These are phyloP conservation scores for Hirsutella rhossiliensis DNA, from an alignment of 2,329 filamentous ascomycete species.

Conservation along the genomic window DNA sequence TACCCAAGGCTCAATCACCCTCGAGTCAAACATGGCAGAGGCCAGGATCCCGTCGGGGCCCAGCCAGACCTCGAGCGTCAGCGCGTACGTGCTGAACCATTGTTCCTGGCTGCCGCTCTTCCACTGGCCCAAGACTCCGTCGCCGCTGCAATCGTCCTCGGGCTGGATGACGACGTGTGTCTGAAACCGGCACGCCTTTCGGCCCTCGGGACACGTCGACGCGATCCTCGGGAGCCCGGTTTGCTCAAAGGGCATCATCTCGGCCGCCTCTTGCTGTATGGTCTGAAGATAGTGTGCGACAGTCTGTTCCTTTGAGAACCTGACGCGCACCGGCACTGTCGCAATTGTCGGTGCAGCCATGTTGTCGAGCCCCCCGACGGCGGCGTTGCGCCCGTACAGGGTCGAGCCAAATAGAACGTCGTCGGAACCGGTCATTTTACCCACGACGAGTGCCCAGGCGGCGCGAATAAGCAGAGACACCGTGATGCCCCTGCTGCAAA, in stretches of 20 bases:
- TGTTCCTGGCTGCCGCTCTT: background rate
- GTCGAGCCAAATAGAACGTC: slow-evolving; percentile 18
- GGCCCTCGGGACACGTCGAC: slow-evolving; percentile 1
- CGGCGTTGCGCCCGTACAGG: slow-evolving; percentile 12
- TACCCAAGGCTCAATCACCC: too few species aligned
- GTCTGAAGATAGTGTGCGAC: background rate
- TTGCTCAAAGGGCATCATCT: slow-evolving; percentile 15
- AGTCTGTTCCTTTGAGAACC: slow-evolving; percentile 2
- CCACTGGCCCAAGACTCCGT: too few species aligned
- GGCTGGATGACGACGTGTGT: slow-evolving; percentile 8
- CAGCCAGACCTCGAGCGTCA: background rate
- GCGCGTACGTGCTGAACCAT: too few species aligned
- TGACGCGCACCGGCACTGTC: slow-evolving; percentile 10
- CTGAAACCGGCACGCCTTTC: slow-evolving; percentile 6
- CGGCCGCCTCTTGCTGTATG: slow-evolving; percentile 12
- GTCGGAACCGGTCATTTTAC: slow-evolving; percentile 18
- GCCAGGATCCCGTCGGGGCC: too few species aligned
- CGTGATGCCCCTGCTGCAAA: too few species aligned
- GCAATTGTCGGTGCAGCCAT: slow-evolving; percentile 16
- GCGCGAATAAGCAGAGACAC: too few species aligned
- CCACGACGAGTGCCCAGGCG: slow-evolving; percentile 20
- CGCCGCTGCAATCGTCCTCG: background rate
- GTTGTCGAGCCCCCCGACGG: slow-evolving; percentile 11
- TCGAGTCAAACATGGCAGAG: too few species aligned
- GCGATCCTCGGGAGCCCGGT: slow-evolving; percentile 16